Base-by-base conservation (phyloP, 2,329 filamentous ascomycete genomes). In the Plenodomus biglobosus region DNA sequence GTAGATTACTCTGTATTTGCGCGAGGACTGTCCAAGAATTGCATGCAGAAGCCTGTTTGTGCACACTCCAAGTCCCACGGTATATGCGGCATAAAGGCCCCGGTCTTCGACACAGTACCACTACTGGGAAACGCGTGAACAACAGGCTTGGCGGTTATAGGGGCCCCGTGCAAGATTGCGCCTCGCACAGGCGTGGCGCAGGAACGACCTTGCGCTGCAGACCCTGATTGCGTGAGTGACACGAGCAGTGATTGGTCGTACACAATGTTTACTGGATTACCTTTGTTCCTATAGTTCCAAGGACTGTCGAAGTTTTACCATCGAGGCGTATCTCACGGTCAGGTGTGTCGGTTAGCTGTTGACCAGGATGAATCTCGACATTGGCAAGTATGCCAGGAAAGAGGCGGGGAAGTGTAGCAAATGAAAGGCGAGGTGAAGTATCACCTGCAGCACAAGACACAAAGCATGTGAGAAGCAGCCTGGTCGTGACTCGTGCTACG, bases 41-140 rank as follows among this genome's bases (percentile, higher is more conserved):
- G 8, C 10, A 48, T 45, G 48, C 48, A 48, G 39, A 30, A 36
- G 24, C 37, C 49, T 42, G 42, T 38, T 13, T 44, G 47, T 50
- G 42, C 22, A n/a, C 37, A 36, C 18, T 36, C 17, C n/a, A n/a
- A n/a, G n/a, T n/a, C n/a, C 42, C 22, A 32, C 53, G 21, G 20
- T 42, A 24, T 27, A 34, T 48, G 40, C 22, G 41, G 50, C 47
- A 53, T 41, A 42, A 38, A 15, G 32, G 39, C 39, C 39, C 44
- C 16, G 36, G 35, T 51, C 22, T 15, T 42, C 20, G 39, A 47
- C 47, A 44, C 32, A 18, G 44, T 43, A 35, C 17, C 21, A 53
- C 46, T 10, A 22, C 18, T 20, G 4, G 13, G 17, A 35, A 20
- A 16, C 38, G 13, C 21, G 24, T 42, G 40, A 40, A 32, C 7